A percentile compares a stretch with the other conserved stretches of the same genome.
These are phyloP conservation scores for Datisca glomerata DNA, from an alignment of 306 rosid species.

Conservation along the genomic window DNA sequence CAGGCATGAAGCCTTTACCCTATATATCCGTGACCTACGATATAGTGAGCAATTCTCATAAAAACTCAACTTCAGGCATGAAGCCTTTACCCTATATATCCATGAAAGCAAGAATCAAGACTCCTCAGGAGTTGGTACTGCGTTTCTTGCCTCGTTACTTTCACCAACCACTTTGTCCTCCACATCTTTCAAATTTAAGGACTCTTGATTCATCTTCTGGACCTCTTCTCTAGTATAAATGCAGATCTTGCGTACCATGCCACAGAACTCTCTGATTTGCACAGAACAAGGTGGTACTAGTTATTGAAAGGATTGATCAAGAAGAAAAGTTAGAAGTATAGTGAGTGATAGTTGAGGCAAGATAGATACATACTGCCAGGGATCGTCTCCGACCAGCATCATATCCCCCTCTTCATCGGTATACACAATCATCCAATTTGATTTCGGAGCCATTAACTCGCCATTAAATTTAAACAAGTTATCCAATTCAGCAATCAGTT, in stretches of 20 bases:
- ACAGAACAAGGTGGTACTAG: slow-evolving; percentile 1
- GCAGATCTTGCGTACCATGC: slow-evolving; percentile 82
- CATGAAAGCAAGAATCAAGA: too few relatives aligned
- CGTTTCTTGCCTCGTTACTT: too few relatives aligned
- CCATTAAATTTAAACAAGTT: slow-evolving; percentile 76
- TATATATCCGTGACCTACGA: too few relatives aligned
- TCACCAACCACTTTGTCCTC: slow-evolving; percentile 34
- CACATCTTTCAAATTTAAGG: slow-evolving; percentile 45
- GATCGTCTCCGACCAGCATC: slow-evolving; percentile 99
- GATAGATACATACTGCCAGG: slow-evolving; percentile 76
- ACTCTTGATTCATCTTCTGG: slow-evolving; percentile 78
- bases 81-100: too few relatives aligned
- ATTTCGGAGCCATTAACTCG: slow-evolving; percentile 46
- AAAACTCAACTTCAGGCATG: too few relatives aligned
- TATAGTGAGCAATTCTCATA: too few relatives aligned
- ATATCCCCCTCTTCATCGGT: slow-evolving; percentile 90
- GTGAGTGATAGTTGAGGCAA: background rate
- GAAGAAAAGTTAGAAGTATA: background rate
- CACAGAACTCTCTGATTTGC: slow-evolving; percentile 71
- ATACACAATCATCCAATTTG: slow-evolving; percentile 78
- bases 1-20: too few relatives aligned
- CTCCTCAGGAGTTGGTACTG: too few relatives aligned
- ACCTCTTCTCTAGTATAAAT: slow-evolving; percentile 90
- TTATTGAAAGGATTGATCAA: background rate
- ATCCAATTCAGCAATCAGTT: slow-evolving; percentile 70